Conservation (phyloP, 371 early-diverging fungal species). For the Globomyces sp. region DNA sequence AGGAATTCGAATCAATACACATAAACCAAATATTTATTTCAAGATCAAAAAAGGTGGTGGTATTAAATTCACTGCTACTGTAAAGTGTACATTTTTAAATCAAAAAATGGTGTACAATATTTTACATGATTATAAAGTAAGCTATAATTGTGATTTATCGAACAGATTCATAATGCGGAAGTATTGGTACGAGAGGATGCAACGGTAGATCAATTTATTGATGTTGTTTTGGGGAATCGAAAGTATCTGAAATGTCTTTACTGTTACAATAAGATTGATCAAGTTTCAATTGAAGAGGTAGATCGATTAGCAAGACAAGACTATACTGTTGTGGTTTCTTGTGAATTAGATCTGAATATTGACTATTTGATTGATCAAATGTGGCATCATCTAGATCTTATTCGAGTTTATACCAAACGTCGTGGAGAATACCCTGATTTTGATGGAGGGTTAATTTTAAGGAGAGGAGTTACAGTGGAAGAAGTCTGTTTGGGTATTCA, state of each 20-base stretch:
- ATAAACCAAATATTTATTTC: constrained; percentile 92
- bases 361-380: constrained; percentile 88
- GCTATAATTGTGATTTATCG: constrained; percentile 1
- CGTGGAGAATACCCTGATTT: constrained; percentile 96
- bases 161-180: constrained; percentile 95
- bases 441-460: constrained; percentile 91
- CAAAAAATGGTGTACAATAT: constrained; percentile 89
- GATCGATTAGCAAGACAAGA: constrained; percentile 78
- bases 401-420: constrained; percentile 98
- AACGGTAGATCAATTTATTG: constrained; percentile 98
- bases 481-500: constrained; percentile 98
- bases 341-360: constrained; percentile 93
- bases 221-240: constrained; percentile 96
- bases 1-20: constrained; percentile 95
- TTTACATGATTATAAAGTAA: constrained; percentile 85
- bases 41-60: constrained; percentile 99
- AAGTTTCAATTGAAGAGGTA: constrained; percentile 95
- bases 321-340: constrained; percentile 88
- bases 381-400: constrained; percentile 84
- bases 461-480: constrained; percentile 84
- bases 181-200: constrained; percentile 97
- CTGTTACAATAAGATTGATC: constrained; percentile 97
- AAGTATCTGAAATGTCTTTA: constrained; percentile 97
- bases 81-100: constrained; percentile 84
- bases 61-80: constrained; percentile 90